Base-by-base conservation (phyloP, 257 asterid genomes). In the Cruciata laevipes region DNA sequence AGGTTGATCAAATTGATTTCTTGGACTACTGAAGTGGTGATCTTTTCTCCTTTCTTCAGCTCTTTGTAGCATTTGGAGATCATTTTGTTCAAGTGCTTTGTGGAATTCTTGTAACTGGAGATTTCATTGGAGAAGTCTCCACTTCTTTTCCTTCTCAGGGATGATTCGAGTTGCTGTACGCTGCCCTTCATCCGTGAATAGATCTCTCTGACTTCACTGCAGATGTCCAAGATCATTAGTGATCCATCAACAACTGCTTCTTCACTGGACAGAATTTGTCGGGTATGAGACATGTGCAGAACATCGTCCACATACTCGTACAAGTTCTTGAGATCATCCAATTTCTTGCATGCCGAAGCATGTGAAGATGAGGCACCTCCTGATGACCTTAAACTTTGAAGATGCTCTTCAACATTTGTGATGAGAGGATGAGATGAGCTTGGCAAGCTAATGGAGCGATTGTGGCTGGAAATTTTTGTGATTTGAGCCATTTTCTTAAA, bases 361-460 rank as follows among this genome's bases (percentile, higher is more conserved):
- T 60, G 64, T 18, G 81, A 62, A 25, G 84, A 66, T 18, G 76
- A 30, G 2, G 49, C 49, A 40, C 12, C 49, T 40, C 30, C 30
- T 23, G 63, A 23, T 10, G 61, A 56, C 27, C 27, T 56, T 32
- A 56, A 13, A 24, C 58, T 51, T 18, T 51, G 58, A 10, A 51
- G 24, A 51, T 40, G 49, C 12, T 40, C 49, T 5, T 40, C 49
- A 13, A 40, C 49, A 40, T 40, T 40, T 3, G 49, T 40, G 49
- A 40, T 51, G 58, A 51, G 58, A 51, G 58, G 20, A 35, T 77
- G 79, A 65, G 86, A 71, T 57, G 74, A 40, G 49, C 17, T 66
- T 24, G 63, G 90, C 47, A 78, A 73, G 63, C 84, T 84, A 71
- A 71, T 75, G 47, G 82, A 77, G 60, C 82, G 77, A 53, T 69